Base-by-base conservation (phyloP, 768 basidiomycete genomes). In the Paxillus involutus region DNA sequence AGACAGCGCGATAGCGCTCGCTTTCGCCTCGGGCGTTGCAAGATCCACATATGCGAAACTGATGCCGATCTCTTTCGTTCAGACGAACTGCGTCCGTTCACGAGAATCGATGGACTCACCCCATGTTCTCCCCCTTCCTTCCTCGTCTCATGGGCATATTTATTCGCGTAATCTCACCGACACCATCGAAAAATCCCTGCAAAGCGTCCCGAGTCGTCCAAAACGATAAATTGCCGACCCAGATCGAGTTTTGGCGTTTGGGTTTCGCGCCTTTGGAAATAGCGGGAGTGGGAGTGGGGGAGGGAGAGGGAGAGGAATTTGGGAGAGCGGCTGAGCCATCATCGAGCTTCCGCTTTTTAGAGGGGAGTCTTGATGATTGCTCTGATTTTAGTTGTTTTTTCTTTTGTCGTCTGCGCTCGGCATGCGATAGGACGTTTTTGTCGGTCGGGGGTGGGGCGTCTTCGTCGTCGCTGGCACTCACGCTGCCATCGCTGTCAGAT, bases 11-110 rank as follows among this genome's bases (percentile, higher is more conserved):
- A 98, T 89, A 30, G 94, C 96, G 41, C 79, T 73, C 4, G 63
- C 65, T 65, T 96, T 91, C 12, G 82, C 85, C 32, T 94, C 91
- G 0, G 80, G 72, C 1, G 86, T 86, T 3, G 84, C 80, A 68
- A 98, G 97, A 73, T 98, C 96, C 54, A 98, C 89, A 74, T 98
- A 98, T 36, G 97, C 97, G 70, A 94, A 99, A 37, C 96, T 98
- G 54, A 14, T 48, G 35, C 26, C 24, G 13, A 36, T 37, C n/a
- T 26, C 44, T 30, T 39, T 36, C 21, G 29, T 30, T 37, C 21
- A 46, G 13, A 24, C 26, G 19, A 40, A 14, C 13, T 35, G 12
- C 12, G 21, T 21, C 35, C 35, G 32, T 44, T 26, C 6, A 16
- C 37, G 11, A 21, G 32, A 56, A 49, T 60, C 61, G 66, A 60